phyloP scores from a whole-genome alignment of 257 asterid genomes.

The Anisodus tanguticus region DNA sequence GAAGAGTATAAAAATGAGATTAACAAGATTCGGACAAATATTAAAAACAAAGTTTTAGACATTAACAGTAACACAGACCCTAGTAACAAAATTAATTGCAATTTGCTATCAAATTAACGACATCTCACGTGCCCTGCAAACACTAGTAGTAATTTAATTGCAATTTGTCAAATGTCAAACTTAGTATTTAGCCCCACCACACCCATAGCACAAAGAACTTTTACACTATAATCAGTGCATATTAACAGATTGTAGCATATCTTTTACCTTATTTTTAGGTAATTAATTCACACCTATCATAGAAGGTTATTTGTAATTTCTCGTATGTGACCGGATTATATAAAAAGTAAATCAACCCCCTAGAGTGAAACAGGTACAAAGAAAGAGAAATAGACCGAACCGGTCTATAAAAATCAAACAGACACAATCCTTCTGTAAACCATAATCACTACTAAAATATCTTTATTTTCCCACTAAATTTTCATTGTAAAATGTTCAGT shows the following conservation, averaged over 20 bases:
- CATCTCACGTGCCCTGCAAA: background rate
- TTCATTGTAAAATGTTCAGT: no score
- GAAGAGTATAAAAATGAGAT: background rate
- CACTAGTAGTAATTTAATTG: background rate
- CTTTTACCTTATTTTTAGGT: background rate
- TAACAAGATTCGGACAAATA: background rate
- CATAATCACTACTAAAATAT: no score
- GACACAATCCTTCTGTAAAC: no score
- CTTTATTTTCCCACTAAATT: no score
- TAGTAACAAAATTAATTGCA: constrained; percentile 25
- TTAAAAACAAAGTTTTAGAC: constrained; percentile 41
- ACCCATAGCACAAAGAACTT: background rate
- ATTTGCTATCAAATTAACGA: constrained; percentile 9
- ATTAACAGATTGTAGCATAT: background rate
- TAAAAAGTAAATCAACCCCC: background rate
- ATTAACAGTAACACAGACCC: constrained; percentile 32
- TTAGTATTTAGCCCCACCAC: background rate
- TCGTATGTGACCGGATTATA: background rate
- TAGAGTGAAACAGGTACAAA: no score
- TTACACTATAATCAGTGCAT: background rate
- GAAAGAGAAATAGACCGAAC: no score
- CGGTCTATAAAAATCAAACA: no score
- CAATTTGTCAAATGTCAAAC: background rate
- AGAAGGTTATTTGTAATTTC: background rate
- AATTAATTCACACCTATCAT: background rate